Evolutionary conservation across 257 asterid genomes (phyloP), one percentile per base, ranked within the genome.

Genomic region (Lithospermum erythrorhizon): DNA sequence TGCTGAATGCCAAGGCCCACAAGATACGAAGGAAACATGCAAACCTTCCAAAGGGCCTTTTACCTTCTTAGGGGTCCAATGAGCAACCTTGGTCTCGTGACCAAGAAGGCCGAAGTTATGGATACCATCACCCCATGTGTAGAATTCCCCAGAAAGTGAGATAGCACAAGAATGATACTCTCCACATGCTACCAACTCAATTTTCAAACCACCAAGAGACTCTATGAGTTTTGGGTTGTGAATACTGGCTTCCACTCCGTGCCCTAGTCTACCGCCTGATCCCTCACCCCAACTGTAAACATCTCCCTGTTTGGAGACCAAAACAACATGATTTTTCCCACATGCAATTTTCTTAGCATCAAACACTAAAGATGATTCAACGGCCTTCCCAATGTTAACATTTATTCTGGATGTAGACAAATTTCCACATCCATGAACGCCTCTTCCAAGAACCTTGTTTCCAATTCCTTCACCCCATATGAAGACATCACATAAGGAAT

Each of bases 1-100:
- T 64, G 95, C 93, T 49, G 95, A 72, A 68, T 86, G 93, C 93
- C 93, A 86, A 52, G 89, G 89, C 59, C 95, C 95, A 67, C 93
- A 86, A 18, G 95, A 79, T 55, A 86, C 65, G 21, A 63, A 76
- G 21, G 70, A 71, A 49, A 83, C 78, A 61, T 62, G 77, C 21
- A 77, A 70, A 66, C 79, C 86, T 56, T 76, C 87, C 70, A 83
- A 63, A 49, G 68, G 78, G 55, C 83, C 78, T 60, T 75, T 68
- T 24, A 86, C 79, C 70, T 63, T 83, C 71, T 80, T 76, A 55
- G 89, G 95, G 62, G 74, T 74, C 93, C 85, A 83, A 69, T 79
- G 77, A 74, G 84, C 71, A 57, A 80, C 48, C 65, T 81, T 85
- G 67, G 68, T 71, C 62, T 82, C 95, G 55, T 86, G 93, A 66